Conservation (phyloP, 805 yeast genomes). For the Candida ovalis region DNA sequence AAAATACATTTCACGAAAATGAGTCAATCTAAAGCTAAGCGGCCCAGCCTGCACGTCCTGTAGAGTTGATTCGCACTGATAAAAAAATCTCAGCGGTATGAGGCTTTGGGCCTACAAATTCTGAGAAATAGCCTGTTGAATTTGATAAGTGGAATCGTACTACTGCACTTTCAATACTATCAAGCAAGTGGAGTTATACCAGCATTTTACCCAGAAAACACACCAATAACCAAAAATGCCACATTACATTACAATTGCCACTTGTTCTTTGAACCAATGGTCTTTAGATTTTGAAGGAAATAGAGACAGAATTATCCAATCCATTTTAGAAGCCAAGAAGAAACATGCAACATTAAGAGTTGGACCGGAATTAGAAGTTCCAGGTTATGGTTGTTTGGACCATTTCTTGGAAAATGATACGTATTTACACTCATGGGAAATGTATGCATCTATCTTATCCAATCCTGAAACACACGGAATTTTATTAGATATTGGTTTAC, state of each 20-base stretch:
- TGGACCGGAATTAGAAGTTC: conserved; percentile 93
- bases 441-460: conserved; percentile 72
- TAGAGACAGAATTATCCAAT: conserved; percentile 81
- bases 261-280: conserved; percentile 98
- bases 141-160: too few species aligned
- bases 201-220: background rate
- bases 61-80: too few species aligned
- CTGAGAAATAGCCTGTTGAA: too few species aligned
- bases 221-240: conserved; percentile 50
- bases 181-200: too few species aligned
- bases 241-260: conserved; percentile 81
- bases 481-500: conserved; percentile 91
- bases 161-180: too few species aligned
- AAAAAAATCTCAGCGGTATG: too few species aligned
- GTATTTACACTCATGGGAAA: conserved; percentile 91
- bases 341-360: conserved; percentile 80
- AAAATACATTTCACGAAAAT: too few species aligned
- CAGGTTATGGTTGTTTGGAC: conserved; percentile 94
- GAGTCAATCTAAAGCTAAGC: too few species aligned
- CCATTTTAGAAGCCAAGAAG: conserved; percentile 72
- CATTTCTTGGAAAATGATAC: conserved; percentile 90
- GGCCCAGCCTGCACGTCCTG: too few species aligned
- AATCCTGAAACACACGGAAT: conserved; percentile 72
- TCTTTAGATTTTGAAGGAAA: conserved; percentile 97
- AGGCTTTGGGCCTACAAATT: too few species aligned